phyloP scores from a whole-genome alignment of 371 early-diverging fungal species.

The Mucor velutinosus region DNA sequence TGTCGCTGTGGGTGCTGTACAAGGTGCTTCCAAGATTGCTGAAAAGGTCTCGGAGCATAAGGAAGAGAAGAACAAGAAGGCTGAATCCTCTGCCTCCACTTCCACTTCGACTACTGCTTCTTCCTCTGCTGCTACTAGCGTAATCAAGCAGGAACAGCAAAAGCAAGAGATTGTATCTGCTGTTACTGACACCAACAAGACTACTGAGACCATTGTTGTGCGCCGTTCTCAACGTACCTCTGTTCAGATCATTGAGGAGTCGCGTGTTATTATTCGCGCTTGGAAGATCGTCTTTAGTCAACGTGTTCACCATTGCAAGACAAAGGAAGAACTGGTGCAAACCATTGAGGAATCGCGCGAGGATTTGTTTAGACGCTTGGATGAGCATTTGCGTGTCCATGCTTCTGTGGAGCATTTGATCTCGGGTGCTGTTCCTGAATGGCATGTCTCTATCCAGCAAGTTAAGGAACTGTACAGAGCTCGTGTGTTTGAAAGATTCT shows the following conservation, averaged over 20 bases:
- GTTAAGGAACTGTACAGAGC: conserved; percentile 42
- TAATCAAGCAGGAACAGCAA: conserved; percentile 1
- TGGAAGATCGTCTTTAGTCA: conserved; percentile 41
- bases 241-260: conserved; percentile 32
- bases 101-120: neutral
- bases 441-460: conserved; percentile 33
- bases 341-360: conserved; percentile 36
- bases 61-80: neutral
- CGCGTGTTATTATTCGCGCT: conserved; percentile 33
- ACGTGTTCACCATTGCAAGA: conserved; percentile 32
- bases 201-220: conserved; percentile 15
- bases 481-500: conserved; percentile 34
- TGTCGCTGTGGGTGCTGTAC: conserved; percentile 17
- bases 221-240: conserved; percentile 21
- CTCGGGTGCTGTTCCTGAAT: conserved; percentile 28
- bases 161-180: conserved; percentile 7
- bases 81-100: neutral
- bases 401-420: conserved; percentile 25
- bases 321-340: conserved; percentile 26
- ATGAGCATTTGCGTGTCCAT: conserved; percentile 34
- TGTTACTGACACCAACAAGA: conserved; percentile 19
- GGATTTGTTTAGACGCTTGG: conserved; percentile 34
- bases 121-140: neutral
- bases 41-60: conserved; percentile 13
- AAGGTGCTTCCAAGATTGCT: conserved; percentile 17